phyloP scores from a whole-genome alignment of 768 basidiomycete species.

The Serpula lacrymans region DNA sequence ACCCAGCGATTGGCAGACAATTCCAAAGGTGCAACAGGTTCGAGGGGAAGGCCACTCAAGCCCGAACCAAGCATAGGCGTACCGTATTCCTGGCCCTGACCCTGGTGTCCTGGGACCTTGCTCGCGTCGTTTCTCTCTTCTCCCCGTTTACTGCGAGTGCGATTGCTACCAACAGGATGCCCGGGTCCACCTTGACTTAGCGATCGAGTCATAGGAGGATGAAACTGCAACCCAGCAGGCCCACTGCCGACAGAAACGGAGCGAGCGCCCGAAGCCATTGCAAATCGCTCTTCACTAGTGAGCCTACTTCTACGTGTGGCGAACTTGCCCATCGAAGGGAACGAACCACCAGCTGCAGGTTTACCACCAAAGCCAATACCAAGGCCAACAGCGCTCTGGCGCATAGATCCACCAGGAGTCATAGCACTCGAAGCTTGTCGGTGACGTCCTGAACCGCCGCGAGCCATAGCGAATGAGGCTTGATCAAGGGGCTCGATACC shows the following conservation, averaged over 20 bases:
- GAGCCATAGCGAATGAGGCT: conserved; percentile 41
- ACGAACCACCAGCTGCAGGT: conserved; percentile 13
- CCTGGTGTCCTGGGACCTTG: conserved; percentile 32
- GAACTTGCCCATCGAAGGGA: conserved; percentile 65
- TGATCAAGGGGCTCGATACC: conserved; percentile 76
- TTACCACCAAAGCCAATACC: conserved; percentile 30
- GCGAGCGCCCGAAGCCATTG: conserved; percentile 37
- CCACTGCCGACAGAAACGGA: conserved; percentile 51
- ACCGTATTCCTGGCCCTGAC: conserved; percentile 32
- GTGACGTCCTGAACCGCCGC: conserved; percentile 57
- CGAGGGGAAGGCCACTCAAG: conserved; percentile 32
- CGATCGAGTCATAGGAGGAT: conserved; percentile 44
- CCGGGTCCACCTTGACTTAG: conserved; percentile 40
- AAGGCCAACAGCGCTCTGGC: conserved; percentile 41
- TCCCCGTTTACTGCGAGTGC: conserved; percentile 76
- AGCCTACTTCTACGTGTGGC: conserved; percentile 44
- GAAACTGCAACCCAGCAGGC: conserved; percentile 35
- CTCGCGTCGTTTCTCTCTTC: conserved; percentile 55
- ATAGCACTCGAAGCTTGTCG: conserved; percentile 37
- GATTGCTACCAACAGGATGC: conserved; percentile 41
- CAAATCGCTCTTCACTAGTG: conserved; percentile 61
- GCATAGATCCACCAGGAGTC: conserved; percentile 33
- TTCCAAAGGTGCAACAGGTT: conserved; percentile 70
- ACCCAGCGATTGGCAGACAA: conserved; percentile 75
- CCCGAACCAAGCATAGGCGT: conserved; percentile 23